Evolutionary conservation across 2,329 filamentous ascomycete genomes (phyloP).

Genomic region (Cordyceps militaris): DNA sequence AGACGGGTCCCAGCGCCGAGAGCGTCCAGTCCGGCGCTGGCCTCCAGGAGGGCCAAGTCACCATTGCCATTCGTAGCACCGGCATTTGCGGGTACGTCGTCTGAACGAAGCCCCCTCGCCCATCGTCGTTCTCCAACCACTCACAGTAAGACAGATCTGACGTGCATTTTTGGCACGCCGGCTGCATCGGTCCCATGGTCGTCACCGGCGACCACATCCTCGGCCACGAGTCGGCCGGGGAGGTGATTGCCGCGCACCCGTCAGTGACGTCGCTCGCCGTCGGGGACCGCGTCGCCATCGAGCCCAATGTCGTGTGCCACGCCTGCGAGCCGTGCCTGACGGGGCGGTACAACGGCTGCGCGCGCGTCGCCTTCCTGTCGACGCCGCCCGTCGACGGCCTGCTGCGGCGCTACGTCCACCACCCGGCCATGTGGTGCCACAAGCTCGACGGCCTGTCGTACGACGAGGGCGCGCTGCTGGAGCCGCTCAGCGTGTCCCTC

Average conservation of each 20-base stretch:
- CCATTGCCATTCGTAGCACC: slow-evolving; percentile 83
- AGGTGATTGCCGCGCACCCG: slow-evolving; percentile 72
- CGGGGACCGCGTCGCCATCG: slow-evolving; percentile 87
- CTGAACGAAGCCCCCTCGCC: not conserved
- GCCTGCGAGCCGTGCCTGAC: slow-evolving; percentile 86
- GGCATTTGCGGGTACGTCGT: slow-evolving; percentile 79
- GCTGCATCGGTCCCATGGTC: slow-evolving; percentile 93
- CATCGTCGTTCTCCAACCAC: not conserved
- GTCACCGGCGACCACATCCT: slow-evolving; percentile 84
- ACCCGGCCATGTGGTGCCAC: slow-evolving; percentile 91
- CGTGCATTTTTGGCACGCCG: slow-evolving; percentile 95
- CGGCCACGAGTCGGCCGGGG: slow-evolving; percentile 87
- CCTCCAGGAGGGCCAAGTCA: slow-evolving; percentile 76
- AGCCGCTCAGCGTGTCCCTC: slow-evolving; percentile 83
- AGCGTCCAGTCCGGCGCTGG: slow-evolving; percentile 60
- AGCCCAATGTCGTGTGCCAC: slow-evolving; percentile 90
- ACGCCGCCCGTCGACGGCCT: slow-evolving; percentile 86
- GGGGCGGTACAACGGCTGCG: slow-evolving; percentile 92
- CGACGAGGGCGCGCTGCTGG: slow-evolving; percentile 84
- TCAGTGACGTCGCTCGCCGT: slow-evolving; percentile 71
- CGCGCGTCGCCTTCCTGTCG: slow-evolving; percentile 76
- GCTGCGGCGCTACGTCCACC: slow-evolving; percentile 87
- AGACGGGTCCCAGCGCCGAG: slow-evolving; percentile 69
- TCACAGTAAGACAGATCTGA: slow-evolving; percentile 56
- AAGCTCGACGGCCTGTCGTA: slow-evolving; percentile 85